Evolutionary conservation across 1,139 yeast genomes (phyloP).

Genomic region (Candida frijolesensis): DNA sequence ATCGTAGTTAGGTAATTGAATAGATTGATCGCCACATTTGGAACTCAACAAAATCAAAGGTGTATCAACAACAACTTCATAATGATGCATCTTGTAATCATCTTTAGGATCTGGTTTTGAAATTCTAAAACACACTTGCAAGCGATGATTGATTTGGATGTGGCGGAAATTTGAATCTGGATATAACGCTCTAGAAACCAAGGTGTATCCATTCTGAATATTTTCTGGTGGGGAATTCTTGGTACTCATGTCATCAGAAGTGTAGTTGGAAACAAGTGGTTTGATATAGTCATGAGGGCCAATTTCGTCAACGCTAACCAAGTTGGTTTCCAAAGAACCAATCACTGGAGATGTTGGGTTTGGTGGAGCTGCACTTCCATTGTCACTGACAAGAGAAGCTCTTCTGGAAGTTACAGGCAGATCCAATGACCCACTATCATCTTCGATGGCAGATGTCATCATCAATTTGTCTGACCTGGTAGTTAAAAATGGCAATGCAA

Average conservation of each 20-base stretch:
- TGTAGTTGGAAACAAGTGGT: conserved; percentile 16
- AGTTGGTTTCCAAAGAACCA: conserved; percentile 46
- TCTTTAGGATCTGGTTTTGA: conserved; percentile 66
- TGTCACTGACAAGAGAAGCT: conserved; percentile 22
- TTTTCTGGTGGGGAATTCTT: conserved; percentile 28
- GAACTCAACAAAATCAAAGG: conserved; percentile 76
- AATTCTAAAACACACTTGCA: conserved; percentile 78
- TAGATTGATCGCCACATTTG: conserved; percentile 65
- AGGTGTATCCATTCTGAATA: conserved; percentile 41
- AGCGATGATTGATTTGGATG: conserved; percentile 70
- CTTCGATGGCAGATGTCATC: conserved; percentile 27
- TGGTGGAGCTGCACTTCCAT: conserved; percentile 11
- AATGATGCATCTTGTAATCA: conserved; percentile 68
- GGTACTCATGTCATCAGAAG: conserved; percentile 18
- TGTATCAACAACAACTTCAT: conserved; percentile 87
- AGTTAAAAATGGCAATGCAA: conserved; percentile 51
- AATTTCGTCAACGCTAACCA: conserved; percentile 29
- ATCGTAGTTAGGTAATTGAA: conserved; percentile 70
- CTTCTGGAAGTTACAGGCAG: conserved; percentile 26
- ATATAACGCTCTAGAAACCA: conserved; percentile 43
- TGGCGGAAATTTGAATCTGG: conserved; percentile 77
- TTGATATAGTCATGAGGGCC: conserved; percentile 17
- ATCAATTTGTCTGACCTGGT: conserved; percentile 38
- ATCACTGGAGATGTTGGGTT: conserved; percentile 40
- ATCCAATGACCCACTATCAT: conserved; percentile 16